A percentile compares a stretch with the other conserved stretches of the same genome.
Conservation (phyloP, 495 filamentous ascomycete genomes). For the Rhypophila decipiens region DNA sequence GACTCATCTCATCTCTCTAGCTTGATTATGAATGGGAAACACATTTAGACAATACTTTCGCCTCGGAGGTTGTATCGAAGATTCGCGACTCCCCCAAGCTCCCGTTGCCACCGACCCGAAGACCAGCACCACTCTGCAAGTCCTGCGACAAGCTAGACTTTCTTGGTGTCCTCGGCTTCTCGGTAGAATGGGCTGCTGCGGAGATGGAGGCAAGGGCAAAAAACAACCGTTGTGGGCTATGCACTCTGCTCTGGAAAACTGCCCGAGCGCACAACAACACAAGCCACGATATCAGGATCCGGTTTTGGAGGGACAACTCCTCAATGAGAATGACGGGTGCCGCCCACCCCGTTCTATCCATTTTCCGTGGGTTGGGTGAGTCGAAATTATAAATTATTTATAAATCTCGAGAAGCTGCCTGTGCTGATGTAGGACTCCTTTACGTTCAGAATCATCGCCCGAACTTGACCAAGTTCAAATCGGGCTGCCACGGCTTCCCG, state of each 20-base stretch:
- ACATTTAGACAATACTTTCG: slow-evolving; percentile 1
- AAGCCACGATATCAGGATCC: background rate
- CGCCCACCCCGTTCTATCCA: slow-evolving; percentile 1
- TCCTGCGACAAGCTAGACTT: slow-evolving; percentile 1
- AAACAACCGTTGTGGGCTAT: slow-evolving; percentile 1
- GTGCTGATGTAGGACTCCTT: background rate
- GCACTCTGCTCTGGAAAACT: slow-evolving; percentile 4
- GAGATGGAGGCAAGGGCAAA: background rate
- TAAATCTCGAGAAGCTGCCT: background rate
- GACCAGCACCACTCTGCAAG: background rate
- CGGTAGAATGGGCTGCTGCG: background rate
- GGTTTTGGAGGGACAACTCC: slow-evolving; percentile 1
- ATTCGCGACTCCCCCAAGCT: background rate
- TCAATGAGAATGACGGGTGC: background rate
- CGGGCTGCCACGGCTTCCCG: slow-evolving; percentile 10
- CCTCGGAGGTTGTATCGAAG: slow-evolving; percentile 1
- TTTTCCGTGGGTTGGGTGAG: background rate
- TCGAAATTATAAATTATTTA: background rate
- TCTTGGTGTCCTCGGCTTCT: background rate
- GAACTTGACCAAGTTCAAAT: slow-evolving; percentile 7
- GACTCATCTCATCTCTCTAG: too few relatives aligned
- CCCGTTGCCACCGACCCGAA: background rate
- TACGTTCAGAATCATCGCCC: slow-evolving; percentile 4
- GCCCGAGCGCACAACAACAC: background rate
- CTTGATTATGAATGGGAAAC: slow-evolving; percentile 5